Base-by-base conservation (phyloP, 2,329 filamentous ascomycete species). In the Stagonosporopsis chrysanthemi region DNA sequence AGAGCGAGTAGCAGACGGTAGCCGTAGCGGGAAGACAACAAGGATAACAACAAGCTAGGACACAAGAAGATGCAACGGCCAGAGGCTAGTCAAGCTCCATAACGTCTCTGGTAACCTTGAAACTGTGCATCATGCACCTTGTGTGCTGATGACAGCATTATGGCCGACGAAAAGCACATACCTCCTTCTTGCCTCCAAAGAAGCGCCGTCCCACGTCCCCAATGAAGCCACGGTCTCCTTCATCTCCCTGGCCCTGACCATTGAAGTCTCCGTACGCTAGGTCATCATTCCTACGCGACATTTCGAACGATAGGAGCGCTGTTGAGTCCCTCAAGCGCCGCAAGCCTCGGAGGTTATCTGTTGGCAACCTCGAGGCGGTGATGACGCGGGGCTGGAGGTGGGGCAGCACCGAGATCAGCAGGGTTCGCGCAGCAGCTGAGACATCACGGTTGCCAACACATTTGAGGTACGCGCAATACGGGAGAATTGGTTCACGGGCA, bases 231-330 rank as follows among this genome's bases (percentile, higher is more conserved):
- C 83, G 77, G 40, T 83, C 79, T 38, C 74, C 75, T 41, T 80
- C 79, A 38, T 79, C 75, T 41, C 79, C 79, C 39, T 79, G 78
- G 33, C 74, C 63, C 65, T 69, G 67, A 17, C 66, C 71, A 55
- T 80, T 75, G 63, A 83, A 83, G 33, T 82, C 79, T 60, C 84
- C 84, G 68, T 86, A 86, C 52, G 84, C 84, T 68, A 86, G 67
- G 59, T 79, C 77, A 64, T 86, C 81, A 62, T 85, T 80, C 57
- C 67, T 64, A 61, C 67, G 60, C 47, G 74, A 66, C 74, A 76
- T 76, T 41, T 35, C 44, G 43, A 40, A 44, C 5, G 33, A 43
- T 29, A 48, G 38, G 14, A 36, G 38, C 6, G 29, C 31, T 38
- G 26, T n/a, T 24, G 15, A 46, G 31, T 11, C 31, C 15, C 12